Base-by-base conservation (phyloP, 176 grass and related monocot species). In the Zoysia pacifica region DNA sequence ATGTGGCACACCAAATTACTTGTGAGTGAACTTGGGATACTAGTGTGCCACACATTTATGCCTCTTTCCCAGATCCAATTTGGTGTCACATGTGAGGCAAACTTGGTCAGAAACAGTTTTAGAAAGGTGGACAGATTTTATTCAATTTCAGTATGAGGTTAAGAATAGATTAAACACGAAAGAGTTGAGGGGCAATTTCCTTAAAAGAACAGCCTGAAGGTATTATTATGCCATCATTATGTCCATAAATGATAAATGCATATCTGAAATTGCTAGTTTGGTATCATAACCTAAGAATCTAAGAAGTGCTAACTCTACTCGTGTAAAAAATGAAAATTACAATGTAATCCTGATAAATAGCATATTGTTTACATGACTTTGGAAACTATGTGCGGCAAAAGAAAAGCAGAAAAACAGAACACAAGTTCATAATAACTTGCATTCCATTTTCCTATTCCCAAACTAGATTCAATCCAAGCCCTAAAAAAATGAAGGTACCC, bases 311-410 rank as follows among this genome's bases (percentile, higher is more conserved):
- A 37, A 45, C 16, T 65, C 51, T 74, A 68, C 58, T 62, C 43
- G 20, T 50, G 42, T 35, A 12, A 77, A 83, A 14, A 28, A 28
- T n/a, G 4, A 82, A 71, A 72, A 18, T 35, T 58, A 65, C 6
- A 51, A 71, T 46, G 20, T 19, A 70, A 69, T 28, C 28, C 65
- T 76, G 44, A 64, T 47, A 76, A 54, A 46, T 16, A 43, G 36
- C 44, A 15, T 64, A 67, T 55, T 62, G 18, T 46, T 65, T 77
- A 70, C 66, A 71, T 55, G 28, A 71, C 6, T 58, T 77, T 63
- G 48, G 54, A 55, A 42, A 77, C 9, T 55, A 70, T 53, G 42
- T 38, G 16, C 16, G 49, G 36, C 5, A 1, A 61, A 73, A 78
- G n/a, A 65, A 55, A n/a, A 13, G 74, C 12, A 75, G 11, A 10